Percentiles rank a stretch among this genome's conserved stretches.
Evolutionary conservation across 75 land plant species (phyloP).

Genomic region (Selaginella moellendorffii): DNA sequence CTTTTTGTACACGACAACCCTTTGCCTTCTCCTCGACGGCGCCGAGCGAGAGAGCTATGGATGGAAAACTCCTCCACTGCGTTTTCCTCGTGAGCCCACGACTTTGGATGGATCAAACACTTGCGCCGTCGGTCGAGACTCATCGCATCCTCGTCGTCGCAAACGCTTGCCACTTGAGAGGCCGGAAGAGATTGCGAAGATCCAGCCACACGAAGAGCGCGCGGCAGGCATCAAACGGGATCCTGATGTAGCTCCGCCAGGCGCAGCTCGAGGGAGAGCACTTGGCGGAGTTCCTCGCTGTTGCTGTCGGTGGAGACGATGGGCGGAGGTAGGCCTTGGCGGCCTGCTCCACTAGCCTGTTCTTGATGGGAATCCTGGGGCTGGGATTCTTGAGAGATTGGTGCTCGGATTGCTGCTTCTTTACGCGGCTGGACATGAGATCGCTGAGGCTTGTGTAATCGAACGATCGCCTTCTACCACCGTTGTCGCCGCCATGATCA

Average conservation of each 20-base stretch:
- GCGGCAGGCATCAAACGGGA: background rate
- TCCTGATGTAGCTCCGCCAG: background rate
- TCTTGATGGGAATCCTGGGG: constrained; percentile 3
- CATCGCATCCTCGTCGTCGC: background rate
- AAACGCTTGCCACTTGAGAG: background rate
- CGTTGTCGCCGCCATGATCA: too few species aligned
- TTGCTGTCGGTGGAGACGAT: too few species aligned
- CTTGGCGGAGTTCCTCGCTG: background rate
- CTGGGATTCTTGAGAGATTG: too few species aligned
- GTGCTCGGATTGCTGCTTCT: background rate
- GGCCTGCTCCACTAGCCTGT: constrained; percentile 4
- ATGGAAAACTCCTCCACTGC: too few species aligned
- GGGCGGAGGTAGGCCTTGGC: constrained; percentile 9
- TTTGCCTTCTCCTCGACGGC: too few species aligned
- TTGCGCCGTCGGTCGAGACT: background rate
- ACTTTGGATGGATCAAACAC: background rate
- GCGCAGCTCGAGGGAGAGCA: background rate
- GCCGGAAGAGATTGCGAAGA: background rate
- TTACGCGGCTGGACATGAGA: background rate
- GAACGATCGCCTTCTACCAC: background rate
- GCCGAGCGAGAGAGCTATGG: too few species aligned
- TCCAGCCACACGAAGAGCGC: background rate
- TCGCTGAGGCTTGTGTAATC: background rate
- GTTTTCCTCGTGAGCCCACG: too few species aligned
- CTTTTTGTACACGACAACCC: too few species aligned